These are phyloP conservation scores for Talaromyces sp. DNA, from an alignment of 2,329 filamentous ascomycete genomes.

Conservation along the genomic window DNA sequence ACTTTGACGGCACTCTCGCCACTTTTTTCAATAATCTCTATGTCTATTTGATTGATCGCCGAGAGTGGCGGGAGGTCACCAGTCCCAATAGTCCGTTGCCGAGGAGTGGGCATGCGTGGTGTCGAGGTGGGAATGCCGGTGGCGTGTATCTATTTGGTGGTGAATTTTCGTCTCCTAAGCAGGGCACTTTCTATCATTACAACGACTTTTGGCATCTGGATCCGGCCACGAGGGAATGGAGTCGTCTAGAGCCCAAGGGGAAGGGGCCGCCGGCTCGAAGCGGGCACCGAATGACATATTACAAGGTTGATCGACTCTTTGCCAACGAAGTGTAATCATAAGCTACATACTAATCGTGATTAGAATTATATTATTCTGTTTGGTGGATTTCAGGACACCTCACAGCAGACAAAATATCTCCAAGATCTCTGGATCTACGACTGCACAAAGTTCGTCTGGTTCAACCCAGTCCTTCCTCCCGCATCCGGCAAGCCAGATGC, in stretches of 20 bases:
- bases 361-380: slow-evolving; percentile 89
- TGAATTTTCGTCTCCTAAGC: slow-evolving; percentile 85
- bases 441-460: slow-evolving; percentile 81
- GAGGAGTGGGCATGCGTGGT: slow-evolving; percentile 91
- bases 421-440: slow-evolving; percentile 96
- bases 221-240: slow-evolving; percentile 82
- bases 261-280: slow-evolving; percentile 79
- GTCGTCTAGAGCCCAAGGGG: slow-evolving; percentile 70
- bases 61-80: slow-evolving; percentile 88
- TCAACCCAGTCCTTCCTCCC: slow-evolving; percentile 68
- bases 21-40: slow-evolving; percentile 66
- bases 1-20: slow-evolving; percentile 86
- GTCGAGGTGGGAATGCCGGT: slow-evolving; percentile 77
- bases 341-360: neutral
- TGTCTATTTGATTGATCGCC: slow-evolving; percentile 71
- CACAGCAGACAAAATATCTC: slow-evolving; percentile 89
- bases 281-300: slow-evolving; percentile 94
- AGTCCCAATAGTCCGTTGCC: slow-evolving; percentile 89
- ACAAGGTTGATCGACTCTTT: slow-evolving; percentile 54
- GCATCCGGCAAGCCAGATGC: slow-evolving; percentile 85
- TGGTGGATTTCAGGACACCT: slow-evolving; percentile 95
- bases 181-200: slow-evolving; percentile 98
- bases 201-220: slow-evolving; percentile 97
- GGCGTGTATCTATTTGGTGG: slow-evolving; percentile 88
- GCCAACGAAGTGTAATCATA: too few species aligned